Evolutionary conservation across 2,329 filamentous ascomycete species (phyloP), one percentile per base, ranked within the genome.

Genomic region (Trichoderma brevicompactum): DNA sequence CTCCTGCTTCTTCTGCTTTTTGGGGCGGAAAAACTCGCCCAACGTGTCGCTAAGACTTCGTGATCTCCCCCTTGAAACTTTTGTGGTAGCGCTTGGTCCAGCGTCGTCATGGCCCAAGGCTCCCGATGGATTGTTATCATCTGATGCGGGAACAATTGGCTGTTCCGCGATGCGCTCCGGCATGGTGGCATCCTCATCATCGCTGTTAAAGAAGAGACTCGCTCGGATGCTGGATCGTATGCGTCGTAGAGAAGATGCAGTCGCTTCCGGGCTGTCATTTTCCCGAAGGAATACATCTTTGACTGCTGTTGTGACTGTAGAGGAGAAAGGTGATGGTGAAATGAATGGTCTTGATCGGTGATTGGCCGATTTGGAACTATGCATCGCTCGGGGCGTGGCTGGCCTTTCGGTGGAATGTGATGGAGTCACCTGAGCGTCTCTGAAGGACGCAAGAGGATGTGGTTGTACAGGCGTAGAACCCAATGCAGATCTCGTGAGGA

Each of bases 271-370:
- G 38, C 73, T 74, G 32, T 81, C 79, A 15, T 81, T 77, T 38
- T 80, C 79, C 10, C 82, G 77, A 2, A 85, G 77, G 36, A 87
- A 78, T 10, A 80, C 83, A 68, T 87, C 85, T 48, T 84, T 82
- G 49, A 88, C 82, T 0, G 85, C 84, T 0, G 83, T 83, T 17
- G 80, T 85, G 43, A 88, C 82, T 1, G 85, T 87, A 0, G 85
- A 86, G 1, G 85, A 86, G 40, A 87, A 79, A 0, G 85, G 85
- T 0, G 85, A 87, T 10, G 85, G 85, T 2, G 85, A 87, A 67
- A 87, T 85, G 43, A 87, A 81, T 2, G 81, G 79, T 38, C 81
- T 81, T 34, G 80, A 67, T 70, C 75, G 68, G 70, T 74, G 68
- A 71, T 74, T 48, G 70, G 73, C 62, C 66, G 73, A 56, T 69